Percentiles rank a stretch among this genome's conserved stretches.
Conservation (phyloP, 768 basidiomycete genomes). For the Dendrothele bispora region DNA sequence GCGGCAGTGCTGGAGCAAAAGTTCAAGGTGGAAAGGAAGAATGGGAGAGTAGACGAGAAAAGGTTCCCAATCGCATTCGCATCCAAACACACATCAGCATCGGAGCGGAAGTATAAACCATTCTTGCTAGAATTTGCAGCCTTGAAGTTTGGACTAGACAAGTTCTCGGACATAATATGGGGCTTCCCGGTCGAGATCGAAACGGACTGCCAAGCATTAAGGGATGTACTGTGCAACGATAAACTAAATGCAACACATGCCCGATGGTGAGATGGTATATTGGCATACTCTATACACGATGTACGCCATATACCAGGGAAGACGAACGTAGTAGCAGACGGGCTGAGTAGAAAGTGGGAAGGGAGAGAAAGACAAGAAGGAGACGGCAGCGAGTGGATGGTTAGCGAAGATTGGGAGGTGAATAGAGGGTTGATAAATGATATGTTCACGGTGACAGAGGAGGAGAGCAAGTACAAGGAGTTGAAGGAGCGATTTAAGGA, state of each 20-base stretch:
- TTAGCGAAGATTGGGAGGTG: constrained; percentile 20
- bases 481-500: neutral
- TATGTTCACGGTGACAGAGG: neutral
- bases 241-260: constrained; percentile 26
- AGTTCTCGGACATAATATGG: constrained; percentile 22
- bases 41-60: constrained; percentile 14
- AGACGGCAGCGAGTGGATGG: constrained; percentile 31
- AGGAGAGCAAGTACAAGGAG: neutral
- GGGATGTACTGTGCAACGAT: constrained; percentile 23
- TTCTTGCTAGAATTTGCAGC: constrained; percentile 32
- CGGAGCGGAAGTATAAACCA: constrained; percentile 1
- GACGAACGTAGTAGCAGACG: constrained; percentile 28
- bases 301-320: constrained; percentile 19
- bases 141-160: constrained; percentile 26
- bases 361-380: constrained; percentile 10
- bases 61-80: constrained; percentile 27
- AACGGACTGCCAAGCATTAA: constrained; percentile 32
- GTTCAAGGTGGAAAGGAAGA: constrained; percentile 11
- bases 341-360: constrained; percentile 24
- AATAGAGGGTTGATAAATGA: constrained; percentile 14
- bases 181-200: constrained; percentile 28
- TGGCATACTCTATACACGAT: constrained; percentile 19
- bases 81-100: constrained; percentile 27
- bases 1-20: constrained; percentile 29
- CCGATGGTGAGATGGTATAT: constrained; percentile 27